A percentile compares a stretch with the other conserved stretches of the same genome.
Evolutionary conservation across 257 asterid genomes (phyloP).

Genomic region (Osmanthus fragrans): DNA sequence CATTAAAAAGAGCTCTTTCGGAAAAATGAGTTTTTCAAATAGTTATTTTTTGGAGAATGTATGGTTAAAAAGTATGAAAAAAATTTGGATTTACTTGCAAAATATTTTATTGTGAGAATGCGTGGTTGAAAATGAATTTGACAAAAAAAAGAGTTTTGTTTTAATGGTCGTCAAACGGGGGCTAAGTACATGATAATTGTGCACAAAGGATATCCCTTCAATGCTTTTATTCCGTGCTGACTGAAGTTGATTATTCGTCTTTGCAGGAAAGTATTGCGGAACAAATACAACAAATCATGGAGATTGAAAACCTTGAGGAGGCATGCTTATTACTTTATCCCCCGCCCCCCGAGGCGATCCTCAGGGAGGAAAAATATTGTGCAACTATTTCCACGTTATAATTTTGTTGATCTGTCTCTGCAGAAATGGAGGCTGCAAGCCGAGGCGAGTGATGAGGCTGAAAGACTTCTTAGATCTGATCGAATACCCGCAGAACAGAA

Average conservation of each 20-base stretch:
- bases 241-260: slow-evolving; percentile 5
- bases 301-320: slow-evolving; percentile 95
- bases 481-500: slow-evolving; percentile 52
- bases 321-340: slow-evolving; percentile 34
- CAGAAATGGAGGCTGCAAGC: slow-evolving; percentile 96
- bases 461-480: slow-evolving; percentile 84
- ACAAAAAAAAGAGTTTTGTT: no score
- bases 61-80: no score
- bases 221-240: not conserved
- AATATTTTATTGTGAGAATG: no score
- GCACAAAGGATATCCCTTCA: not conserved
- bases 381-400: not conserved
- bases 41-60: no score
- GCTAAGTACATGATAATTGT: not conserved
- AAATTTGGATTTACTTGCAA: no score
- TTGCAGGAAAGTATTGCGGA: slow-evolving; percentile 82
- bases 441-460: slow-evolving; percentile 94
- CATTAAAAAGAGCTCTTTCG: no score
- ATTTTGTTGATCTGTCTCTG: slow-evolving; percentile 14
- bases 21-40: no score
- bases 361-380: not conserved
- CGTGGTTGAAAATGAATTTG: no score
- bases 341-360: not conserved
- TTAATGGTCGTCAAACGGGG: no score
- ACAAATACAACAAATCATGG: slow-evolving; percentile 90